Evolutionary conservation across 805 yeast genomes (phyloP), one percentile per base, ranked within the genome.

Genomic region (Pichia californica): DNA sequence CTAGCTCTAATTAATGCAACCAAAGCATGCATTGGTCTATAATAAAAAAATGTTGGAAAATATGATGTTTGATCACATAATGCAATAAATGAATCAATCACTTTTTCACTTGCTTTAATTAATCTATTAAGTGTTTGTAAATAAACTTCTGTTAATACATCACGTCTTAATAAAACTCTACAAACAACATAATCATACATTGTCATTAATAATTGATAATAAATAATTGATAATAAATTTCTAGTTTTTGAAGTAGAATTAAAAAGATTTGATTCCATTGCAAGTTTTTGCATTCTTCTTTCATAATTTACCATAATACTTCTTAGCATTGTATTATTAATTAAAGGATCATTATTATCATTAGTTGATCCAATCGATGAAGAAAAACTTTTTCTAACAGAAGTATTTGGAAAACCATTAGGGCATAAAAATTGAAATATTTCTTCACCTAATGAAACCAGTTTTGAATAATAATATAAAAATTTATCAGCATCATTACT

Each of bases 121-220:
- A 76, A 55, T 43, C 70, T 64, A 47, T 56, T 60, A 37, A 74
- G 53, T 21, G 70, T 63, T 45, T 66, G 69, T 19, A 64, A 38
- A 47, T 68, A 66, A 10, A 67, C 60, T 20, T 55, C 64, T 34
- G 54, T 64, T 43, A 53, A 45, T 23, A 50, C 50, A 33, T 63
- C 64, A n/a, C 54, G 55, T 23, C 54, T 53, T 15, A 61, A 45
- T 23, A 66, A 46, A 11, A 61, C 67, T 15, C 68, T 59, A 52
- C 73, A 70, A n/a, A 74, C 73, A 23, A 74, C 63, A 47, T 68
- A 72, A 50, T 76, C 80, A 50, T 76, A 73, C 63, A 73, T 67
- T 25, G 73, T 65, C 71, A 74, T 70, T 33, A 73, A 52, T 27
- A 74, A 54, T 50, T 75, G 79, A 52, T 73, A 71, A 52, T 74